These are phyloP conservation scores for Multifurca ochricompacta DNA, from an alignment of 768 basidiomycete species.

Conservation along the genomic window DNA sequence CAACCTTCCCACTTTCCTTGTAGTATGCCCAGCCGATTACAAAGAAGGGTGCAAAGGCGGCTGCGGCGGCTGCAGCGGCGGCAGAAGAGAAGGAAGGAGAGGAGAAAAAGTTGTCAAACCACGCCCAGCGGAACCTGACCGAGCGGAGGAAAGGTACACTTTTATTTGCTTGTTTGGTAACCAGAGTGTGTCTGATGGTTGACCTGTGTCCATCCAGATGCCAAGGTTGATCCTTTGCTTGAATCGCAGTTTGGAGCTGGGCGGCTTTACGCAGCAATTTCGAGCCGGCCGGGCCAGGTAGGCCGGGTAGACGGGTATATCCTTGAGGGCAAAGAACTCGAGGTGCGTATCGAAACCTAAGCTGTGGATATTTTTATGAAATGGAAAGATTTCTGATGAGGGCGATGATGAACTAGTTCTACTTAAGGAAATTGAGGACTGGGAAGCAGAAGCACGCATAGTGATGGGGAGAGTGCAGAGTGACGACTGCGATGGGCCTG, in stretches of 20 bases:
- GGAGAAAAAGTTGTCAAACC: constrained; percentile 79
- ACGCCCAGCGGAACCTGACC: constrained; percentile 78
- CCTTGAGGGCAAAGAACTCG: constrained; percentile 96
- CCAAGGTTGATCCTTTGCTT: constrained; percentile 85
- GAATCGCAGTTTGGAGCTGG: constrained; percentile 90
- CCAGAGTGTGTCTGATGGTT: constrained; percentile 5
- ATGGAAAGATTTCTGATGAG: background rate
- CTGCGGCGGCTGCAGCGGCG: constrained; percentile 39
- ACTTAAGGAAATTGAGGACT: constrained; percentile 86
- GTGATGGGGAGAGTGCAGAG: background rate
- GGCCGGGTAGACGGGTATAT: constrained; percentile 97
- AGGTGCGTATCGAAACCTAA: constrained; percentile 49
- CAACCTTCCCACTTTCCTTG: constrained; percentile 4
- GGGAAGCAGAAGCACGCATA: constrained; percentile 93
- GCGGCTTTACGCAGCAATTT: constrained; percentile 89
- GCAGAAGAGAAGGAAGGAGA: constrained; percentile 47
- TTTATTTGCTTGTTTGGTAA: background rate
- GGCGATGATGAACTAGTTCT: constrained; percentile 58
- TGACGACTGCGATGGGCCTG: no score
- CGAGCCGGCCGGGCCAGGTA: constrained; percentile 93
- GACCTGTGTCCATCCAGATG: constrained; percentile 41
- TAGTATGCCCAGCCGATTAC: constrained; percentile 95
- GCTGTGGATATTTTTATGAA: background rate
- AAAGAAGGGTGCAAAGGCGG: constrained; percentile 71
- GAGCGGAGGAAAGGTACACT: constrained; percentile 82